A percentile compares a stretch with the other conserved stretches of the same genome.
These are phyloP conservation scores for Apiospora malaysiana DNA, from an alignment of 2,329 filamentous ascomycete genomes.

Conservation along the genomic window DNA sequence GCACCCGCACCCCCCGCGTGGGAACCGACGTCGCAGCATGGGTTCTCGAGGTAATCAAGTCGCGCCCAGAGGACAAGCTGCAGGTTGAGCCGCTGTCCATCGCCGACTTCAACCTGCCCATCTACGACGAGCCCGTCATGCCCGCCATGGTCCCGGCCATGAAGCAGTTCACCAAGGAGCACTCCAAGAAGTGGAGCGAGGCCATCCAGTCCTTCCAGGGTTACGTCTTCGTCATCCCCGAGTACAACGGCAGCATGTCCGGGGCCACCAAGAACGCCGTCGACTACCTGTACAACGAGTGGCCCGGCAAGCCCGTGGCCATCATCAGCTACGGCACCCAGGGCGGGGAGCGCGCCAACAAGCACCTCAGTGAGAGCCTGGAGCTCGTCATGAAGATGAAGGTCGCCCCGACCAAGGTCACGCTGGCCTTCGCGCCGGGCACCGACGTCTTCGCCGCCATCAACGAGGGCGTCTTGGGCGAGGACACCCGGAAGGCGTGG, in stretches of 20 bases:
- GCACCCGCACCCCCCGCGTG: conserved; percentile 41
- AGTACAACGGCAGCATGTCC: conserved; percentile 63
- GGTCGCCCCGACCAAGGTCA: conserved; percentile 39
- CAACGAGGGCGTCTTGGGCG: conserved; percentile 32
- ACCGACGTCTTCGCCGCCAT: conserved; percentile 32
- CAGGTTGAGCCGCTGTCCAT: conserved; percentile 43
- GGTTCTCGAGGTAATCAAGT: conserved; percentile 38
- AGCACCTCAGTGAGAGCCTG: conserved; percentile 37
- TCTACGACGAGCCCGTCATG: conserved; percentile 50
- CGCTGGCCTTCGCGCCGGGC: conserved; percentile 33
- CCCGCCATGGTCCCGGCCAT: conserved; percentile 45
- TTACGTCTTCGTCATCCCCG: conserved; percentile 56
- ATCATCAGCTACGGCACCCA: conserved; percentile 60
- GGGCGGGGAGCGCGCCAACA: conserved; percentile 44
- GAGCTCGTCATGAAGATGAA: conserved; percentile 40
- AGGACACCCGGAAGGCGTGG: conserved; percentile 33
- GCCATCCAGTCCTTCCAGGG: conserved; percentile 51
- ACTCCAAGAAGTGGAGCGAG: conserved; percentile 51
- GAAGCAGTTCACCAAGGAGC: conserved; percentile 45
- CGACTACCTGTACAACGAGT: conserved; percentile 65
- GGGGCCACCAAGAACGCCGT: conserved; percentile 66
- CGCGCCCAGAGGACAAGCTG: conserved; percentile 30
- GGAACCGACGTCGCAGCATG: conserved; percentile 43
- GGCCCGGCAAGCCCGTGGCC: conserved; percentile 58
- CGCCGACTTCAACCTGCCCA: conserved; percentile 47